Percentiles rank a stretch among this genome's conserved stretches.
phyloP scores from a whole-genome alignment of 1,284 basidiomycete species.

The Leccinum pachyderme region DNA sequence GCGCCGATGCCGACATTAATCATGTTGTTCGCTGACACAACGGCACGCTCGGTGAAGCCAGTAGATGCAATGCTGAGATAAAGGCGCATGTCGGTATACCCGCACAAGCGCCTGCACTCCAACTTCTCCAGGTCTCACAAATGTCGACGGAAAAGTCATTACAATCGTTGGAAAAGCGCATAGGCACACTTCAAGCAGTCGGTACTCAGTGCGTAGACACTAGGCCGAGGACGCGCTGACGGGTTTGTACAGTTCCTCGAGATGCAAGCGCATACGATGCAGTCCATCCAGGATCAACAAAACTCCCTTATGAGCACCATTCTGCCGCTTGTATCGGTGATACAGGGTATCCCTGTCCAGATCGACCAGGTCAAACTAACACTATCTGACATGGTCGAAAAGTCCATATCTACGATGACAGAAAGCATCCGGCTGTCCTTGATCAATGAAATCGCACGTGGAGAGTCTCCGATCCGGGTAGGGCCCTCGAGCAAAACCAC shows the following conservation, averaged over 20 bases:
- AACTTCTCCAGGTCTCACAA: constrained; percentile 40
- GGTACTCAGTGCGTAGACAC: constrained; percentile 22
- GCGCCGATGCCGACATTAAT: not conserved
- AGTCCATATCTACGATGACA: constrained; percentile 18
- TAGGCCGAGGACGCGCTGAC: constrained; percentile 6
- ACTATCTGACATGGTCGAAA: constrained; percentile 18
- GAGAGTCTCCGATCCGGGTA: constrained; percentile 4
- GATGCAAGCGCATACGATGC: constrained; percentile 52
- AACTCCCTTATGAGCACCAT: constrained; percentile 44
- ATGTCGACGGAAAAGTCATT: constrained; percentile 39
- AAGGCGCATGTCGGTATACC: constrained; percentile 55
- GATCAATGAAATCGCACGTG: constrained; percentile 2
- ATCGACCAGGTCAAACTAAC: constrained; percentile 40
- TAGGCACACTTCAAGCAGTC: constrained; percentile 58
- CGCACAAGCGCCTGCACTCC: constrained; percentile 46
- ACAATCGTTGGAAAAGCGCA: constrained; percentile 50
- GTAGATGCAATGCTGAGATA: constrained; percentile 58
- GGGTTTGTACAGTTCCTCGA: constrained; percentile 37
- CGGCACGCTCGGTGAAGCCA: constrained; percentile 39
- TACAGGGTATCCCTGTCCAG: constrained; percentile 56
- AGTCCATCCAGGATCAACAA: constrained; percentile 40
- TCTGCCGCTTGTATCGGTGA: constrained; percentile 52
- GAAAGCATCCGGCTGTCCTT: constrained; percentile 15
- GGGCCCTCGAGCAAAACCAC: not conserved
- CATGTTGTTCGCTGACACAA: not conserved